These are phyloP conservation scores for Bocquillonia castaneifolia DNA, from an alignment of 441 rosid genomes.

Conservation along the genomic window DNA sequence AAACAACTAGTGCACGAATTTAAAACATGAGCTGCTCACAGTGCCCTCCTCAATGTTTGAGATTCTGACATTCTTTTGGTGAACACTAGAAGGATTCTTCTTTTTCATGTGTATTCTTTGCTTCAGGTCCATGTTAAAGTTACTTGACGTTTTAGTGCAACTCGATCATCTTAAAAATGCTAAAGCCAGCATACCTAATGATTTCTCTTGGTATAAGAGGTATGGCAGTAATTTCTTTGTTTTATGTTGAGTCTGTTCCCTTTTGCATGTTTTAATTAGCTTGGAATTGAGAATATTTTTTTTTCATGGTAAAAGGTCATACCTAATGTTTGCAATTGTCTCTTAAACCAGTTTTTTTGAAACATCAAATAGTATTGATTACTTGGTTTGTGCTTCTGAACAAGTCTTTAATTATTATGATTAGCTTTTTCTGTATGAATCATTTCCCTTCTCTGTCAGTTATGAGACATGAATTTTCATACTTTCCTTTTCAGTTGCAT, in stretches of 20 bases:
- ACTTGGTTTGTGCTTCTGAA: neutral
- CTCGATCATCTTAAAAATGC: conserved; percentile 99
- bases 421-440: neutral
- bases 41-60: neutral
- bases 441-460: neutral
- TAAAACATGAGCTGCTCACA: conserved; percentile 11
- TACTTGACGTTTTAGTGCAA: conserved; percentile 95
- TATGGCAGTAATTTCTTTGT: conserved; percentile 22
- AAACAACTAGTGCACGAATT: conserved; percentile 14
- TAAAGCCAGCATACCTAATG: conserved; percentile 99
- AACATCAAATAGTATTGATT: neutral
- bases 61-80: conserved; percentile 8
- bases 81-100: conserved; percentile 5
- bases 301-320: neutral
- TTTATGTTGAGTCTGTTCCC: conserved; percentile 11
- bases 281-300: conserved; percentile 14
- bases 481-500: neutral
- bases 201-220: conserved; percentile 99
- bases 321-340: neutral
- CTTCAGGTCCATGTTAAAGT: conserved; percentile 90
- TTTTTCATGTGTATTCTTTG: conserved; percentile 25
- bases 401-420: conserved; percentile 3
- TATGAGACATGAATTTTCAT: neutral
- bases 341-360: neutral
- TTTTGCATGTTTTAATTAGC: neutral